These are phyloP conservation scores for Benincasa hispida DNA, from an alignment of 306 rosid genomes.

Conservation along the genomic window DNA sequence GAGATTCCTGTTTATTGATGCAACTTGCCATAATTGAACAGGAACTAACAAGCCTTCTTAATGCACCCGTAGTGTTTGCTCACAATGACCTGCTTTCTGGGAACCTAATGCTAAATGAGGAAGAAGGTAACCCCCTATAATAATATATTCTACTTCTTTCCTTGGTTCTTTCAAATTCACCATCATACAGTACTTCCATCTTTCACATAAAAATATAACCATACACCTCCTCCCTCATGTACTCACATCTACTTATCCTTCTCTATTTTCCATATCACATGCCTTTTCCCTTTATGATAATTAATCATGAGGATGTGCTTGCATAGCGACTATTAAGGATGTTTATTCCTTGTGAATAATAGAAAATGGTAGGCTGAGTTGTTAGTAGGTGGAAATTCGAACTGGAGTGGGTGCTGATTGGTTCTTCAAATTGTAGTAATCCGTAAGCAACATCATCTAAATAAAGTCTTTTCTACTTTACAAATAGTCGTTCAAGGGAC, in stretches of 20 bases:
- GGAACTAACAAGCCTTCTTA: constrained; percentile 52
- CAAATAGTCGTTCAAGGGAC: not conserved
- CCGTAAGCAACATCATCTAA: not conserved
- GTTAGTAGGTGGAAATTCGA: not conserved
- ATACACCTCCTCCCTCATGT: not conserved
- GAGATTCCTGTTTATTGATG: not conserved
- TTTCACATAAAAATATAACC: not conserved
- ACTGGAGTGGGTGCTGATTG: not conserved
- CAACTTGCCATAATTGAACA: constrained; percentile 40
- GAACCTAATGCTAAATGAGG: constrained; percentile 74
- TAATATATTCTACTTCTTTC: not conserved
- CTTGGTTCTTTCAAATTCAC: not conserved
- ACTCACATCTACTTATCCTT: not conserved
- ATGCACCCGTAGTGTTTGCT: constrained; percentile 70
- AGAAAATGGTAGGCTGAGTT: not conserved
- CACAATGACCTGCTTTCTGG: constrained; percentile 95
- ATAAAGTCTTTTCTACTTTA: not conserved
- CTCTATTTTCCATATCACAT: not conserved
- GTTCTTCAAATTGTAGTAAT: not conserved
- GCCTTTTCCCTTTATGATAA: not conserved
- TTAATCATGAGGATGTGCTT: not conserved
- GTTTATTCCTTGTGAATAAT: not conserved
- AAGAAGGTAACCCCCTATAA: constrained; percentile 49
- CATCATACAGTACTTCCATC: not conserved
- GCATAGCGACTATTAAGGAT: not conserved